phyloP scores from a whole-genome alignment of 768 basidiomycete genomes.

The Hortiboletus campestris region DNA sequence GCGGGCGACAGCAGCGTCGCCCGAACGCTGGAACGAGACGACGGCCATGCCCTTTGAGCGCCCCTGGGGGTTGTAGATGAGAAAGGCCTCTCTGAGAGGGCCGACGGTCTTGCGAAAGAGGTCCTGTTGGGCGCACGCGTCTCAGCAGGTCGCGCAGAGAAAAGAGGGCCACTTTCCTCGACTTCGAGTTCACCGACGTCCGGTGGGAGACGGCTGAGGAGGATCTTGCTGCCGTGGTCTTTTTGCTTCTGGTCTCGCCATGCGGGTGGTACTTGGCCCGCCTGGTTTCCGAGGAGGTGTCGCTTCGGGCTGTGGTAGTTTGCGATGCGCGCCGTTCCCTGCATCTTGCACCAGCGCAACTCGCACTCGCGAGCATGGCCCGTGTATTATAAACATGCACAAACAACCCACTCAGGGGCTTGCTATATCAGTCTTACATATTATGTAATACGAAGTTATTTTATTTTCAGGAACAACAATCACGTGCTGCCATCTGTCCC shows the following conservation, averaged over 20 bases:
- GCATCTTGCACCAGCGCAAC: not conserved
- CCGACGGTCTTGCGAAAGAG: slow-evolving; percentile 77
- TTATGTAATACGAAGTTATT: no score
- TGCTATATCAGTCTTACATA: not conserved
- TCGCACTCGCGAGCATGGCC: no score
- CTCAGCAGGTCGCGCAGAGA: not conserved
- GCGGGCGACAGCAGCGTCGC: slow-evolving; percentile 61
- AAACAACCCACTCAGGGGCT: not conserved
- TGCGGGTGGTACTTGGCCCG: slow-evolving; percentile 56
- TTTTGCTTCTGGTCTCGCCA: slow-evolving; percentile 50
- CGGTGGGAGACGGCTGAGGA: slow-evolving; percentile 61
- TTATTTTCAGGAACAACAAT: not conserved
- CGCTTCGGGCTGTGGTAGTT: slow-evolving; percentile 55
- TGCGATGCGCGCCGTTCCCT: slow-evolving; percentile 30
- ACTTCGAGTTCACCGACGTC: slow-evolving; percentile 71
- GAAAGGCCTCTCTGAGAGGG: slow-evolving; percentile 64
- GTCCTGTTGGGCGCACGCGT: slow-evolving; percentile 45
- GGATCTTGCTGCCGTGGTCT: slow-evolving; percentile 58
- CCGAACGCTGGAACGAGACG: slow-evolving; percentile 60
- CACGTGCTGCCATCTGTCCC: no score
- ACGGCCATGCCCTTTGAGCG: slow-evolving; percentile 80
- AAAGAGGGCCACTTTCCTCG: slow-evolving; percentile 43
- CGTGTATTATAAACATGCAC: not conserved
- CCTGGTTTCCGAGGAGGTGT: slow-evolving; percentile 55
- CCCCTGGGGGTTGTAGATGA: slow-evolving; percentile 75